These are phyloP conservation scores for Paecilomyces niveus DNA, from an alignment of 2,329 filamentous ascomycete genomes.

Conservation along the genomic window DNA sequence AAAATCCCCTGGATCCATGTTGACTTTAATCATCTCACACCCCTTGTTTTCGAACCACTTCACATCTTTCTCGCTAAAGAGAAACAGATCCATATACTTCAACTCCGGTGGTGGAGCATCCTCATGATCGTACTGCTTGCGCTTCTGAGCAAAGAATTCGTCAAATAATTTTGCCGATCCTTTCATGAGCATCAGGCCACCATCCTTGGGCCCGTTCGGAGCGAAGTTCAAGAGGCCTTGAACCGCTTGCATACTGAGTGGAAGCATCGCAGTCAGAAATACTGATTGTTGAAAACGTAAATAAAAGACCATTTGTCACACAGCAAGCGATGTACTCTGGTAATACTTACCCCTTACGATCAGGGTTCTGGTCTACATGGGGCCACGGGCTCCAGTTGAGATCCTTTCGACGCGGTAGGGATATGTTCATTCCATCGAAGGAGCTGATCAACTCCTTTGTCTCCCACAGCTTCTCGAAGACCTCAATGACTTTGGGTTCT, in stretches of 20 bases:
- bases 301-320: too few species aligned
- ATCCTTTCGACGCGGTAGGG: conserved; percentile 35
- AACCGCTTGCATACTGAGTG: too few species aligned
- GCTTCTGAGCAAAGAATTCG: conserved; percentile 38
- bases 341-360: conserved; percentile 31
- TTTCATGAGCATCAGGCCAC: conserved; percentile 40
- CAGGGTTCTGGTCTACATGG: conserved; percentile 38
- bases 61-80: too few species aligned
- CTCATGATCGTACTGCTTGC: conserved; percentile 7
- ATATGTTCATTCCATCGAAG: conserved; percentile 34
- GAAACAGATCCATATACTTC: too few species aligned
- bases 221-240: conserved; percentile 41
- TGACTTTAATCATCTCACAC: too few species aligned
- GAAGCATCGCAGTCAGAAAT: too few species aligned
- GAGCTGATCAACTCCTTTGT: too few species aligned
- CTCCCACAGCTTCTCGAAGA: conserved; percentile 33
- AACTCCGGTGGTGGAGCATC: too few species aligned
- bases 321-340: too few species aligned
- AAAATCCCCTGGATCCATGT: too few species aligned
- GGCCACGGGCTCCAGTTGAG: conserved; percentile 38
- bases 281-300: too few species aligned
- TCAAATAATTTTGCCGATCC: conserved; percentile 37
- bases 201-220: conserved; percentile 41
- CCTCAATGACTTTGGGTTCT: conserved; percentile 34
- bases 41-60: too few species aligned